Percentiles rank a stretch among this genome's conserved stretches.
Evolutionary conservation across 371 early-diverging fungal species (phyloP).

Genomic region (Mortierella sp.): DNA sequence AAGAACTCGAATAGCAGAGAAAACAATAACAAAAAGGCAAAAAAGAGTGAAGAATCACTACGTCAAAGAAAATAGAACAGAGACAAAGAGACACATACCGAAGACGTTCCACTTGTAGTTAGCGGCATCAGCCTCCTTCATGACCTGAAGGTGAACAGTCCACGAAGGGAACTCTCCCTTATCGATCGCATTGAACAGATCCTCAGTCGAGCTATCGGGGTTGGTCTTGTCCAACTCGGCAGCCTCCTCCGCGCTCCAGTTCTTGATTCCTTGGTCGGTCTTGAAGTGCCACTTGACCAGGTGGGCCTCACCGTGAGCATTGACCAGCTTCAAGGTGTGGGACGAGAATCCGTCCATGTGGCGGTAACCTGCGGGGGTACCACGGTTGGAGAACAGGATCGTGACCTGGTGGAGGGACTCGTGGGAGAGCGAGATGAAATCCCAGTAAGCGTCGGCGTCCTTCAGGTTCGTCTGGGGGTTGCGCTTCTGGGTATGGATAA

Average conservation of each 20-base stretch:
- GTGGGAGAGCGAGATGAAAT: slow-evolving; percentile 74
- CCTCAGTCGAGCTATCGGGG: slow-evolving; percentile 74
- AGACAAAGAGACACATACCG: not conserved
- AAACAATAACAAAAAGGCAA: too few species aligned
- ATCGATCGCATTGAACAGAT: slow-evolving; percentile 74
- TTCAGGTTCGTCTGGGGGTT: slow-evolving; percentile 69
- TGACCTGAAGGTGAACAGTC: slow-evolving; percentile 71
- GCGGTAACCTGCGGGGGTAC: slow-evolving; percentile 73
- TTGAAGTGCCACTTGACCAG: slow-evolving; percentile 85
- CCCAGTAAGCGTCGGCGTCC: slow-evolving; percentile 74
- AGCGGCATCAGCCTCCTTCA: slow-evolving; percentile 67
- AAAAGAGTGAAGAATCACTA: too few species aligned
- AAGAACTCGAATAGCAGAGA: not conserved
- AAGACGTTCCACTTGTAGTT: slow-evolving; percentile 71
- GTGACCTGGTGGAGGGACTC: slow-evolving; percentile 77
- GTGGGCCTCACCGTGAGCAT: slow-evolving; percentile 65
- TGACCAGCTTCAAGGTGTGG: slow-evolving; percentile 76
- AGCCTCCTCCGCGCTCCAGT: slow-evolving; percentile 69
- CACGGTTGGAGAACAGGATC: slow-evolving; percentile 77
- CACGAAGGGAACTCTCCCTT: slow-evolving; percentile 74
- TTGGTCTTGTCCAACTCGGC: slow-evolving; percentile 66
- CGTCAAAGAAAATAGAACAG: not conserved
- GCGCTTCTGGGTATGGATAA: slow-evolving; percentile 78
- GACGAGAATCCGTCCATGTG: slow-evolving; percentile 76
- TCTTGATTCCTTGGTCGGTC: slow-evolving; percentile 77